Evolutionary conservation across 805 yeast genomes (phyloP), one percentile per base, ranked within the genome.

Genomic region (Lachancea sp.): DNA sequence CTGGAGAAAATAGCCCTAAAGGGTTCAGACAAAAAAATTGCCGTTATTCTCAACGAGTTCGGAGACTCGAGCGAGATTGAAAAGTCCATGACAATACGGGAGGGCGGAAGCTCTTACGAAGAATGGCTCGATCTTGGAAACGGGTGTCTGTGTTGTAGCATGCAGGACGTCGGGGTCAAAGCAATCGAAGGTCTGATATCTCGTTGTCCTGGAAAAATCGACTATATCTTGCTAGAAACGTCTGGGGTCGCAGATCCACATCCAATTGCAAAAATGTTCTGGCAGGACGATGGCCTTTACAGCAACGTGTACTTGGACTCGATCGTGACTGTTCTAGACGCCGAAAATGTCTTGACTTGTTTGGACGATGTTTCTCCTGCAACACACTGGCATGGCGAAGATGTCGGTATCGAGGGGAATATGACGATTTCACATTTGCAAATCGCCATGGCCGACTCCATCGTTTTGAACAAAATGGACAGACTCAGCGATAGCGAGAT

Each of bases 191-290:
- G 86, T 46, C 74, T 93, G 54, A 81, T 91, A 49, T 82, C 79
- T 26, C 75, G 81, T 42, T 75, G 82, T 27, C 82, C 81, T 6
- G 82, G 78, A 27, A 74, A 75, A 42, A 89, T 91, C 42, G 99
- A 93, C 64, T 85, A 91, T 59, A 89, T 93, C n/a, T 62, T 93
- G 19, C 68, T 93, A 43, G 99, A 93, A 60, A 93, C 99, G 0
- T 88, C 96, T 0, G 99, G 99, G 0, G 74, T 93, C 13, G 99
- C 99, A 0, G 98, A 93, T 59, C 99, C 99, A 0, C 97, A 90
- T 0, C 98, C 98, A 0, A 88, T 93, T 22, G 96, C 97, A 3
- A 78, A 81, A 51, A 91, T 91, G 96, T 93, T 93, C 65, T 93
- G 99, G 99, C 73, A 90, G 26, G 99, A 93, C 62, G 91, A 86